phyloP scores from a whole-genome alignment of 2,329 filamentous ascomycete species.

The Penicillium sp. region DNA sequence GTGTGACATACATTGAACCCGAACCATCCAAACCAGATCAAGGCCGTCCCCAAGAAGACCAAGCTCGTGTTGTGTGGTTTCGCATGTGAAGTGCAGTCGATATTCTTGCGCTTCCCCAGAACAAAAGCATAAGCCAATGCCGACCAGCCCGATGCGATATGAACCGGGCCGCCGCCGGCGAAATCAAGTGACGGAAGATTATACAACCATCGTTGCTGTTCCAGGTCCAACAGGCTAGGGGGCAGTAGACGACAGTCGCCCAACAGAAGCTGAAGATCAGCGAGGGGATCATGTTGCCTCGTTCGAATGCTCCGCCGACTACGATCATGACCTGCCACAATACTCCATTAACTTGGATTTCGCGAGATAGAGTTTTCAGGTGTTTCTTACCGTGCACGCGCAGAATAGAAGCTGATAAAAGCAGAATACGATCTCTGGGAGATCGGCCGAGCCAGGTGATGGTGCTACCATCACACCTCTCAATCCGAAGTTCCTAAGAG shows the following conservation, averaged over 20 bases:
- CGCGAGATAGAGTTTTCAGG: not conserved
- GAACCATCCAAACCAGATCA: slow-evolving; percentile 53
- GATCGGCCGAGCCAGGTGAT: slow-evolving; percentile 53
- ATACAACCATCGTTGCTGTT: slow-evolving; percentile 68
- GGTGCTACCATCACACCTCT: slow-evolving; percentile 60
- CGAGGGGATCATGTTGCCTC: slow-evolving; percentile 62
- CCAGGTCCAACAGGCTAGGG: slow-evolving; percentile 76
- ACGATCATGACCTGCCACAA: slow-evolving; percentile 61
- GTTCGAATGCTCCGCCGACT: slow-evolving; percentile 62
- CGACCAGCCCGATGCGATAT: slow-evolving; percentile 69
- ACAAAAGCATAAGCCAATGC: slow-evolving; percentile 72
- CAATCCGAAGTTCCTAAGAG: slow-evolving; percentile 60
- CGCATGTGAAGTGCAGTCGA: slow-evolving; percentile 50
- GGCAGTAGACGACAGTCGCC: slow-evolving; percentile 69
- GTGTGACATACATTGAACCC: slow-evolving; percentile 51
- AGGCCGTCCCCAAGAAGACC: slow-evolving; percentile 64
- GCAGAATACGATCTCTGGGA: slow-evolving; percentile 66
- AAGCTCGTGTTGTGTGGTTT: slow-evolving; percentile 70
- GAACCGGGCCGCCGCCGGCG: slow-evolving; percentile 71
- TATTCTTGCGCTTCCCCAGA: slow-evolving; percentile 65
- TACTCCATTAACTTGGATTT: not conserved
- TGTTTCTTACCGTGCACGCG: slow-evolving; percentile 35
- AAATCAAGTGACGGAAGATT: slow-evolving; percentile 69
- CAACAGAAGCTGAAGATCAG: slow-evolving; percentile 70
- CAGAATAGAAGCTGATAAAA: slow-evolving; percentile 65